A percentile compares a stretch with the other conserved stretches of the same genome.
These are phyloP conservation scores for Sphagnum contortum DNA, from an alignment of 225 moss, liverwort and hornwort genomes.

Conservation along the genomic window DNA sequence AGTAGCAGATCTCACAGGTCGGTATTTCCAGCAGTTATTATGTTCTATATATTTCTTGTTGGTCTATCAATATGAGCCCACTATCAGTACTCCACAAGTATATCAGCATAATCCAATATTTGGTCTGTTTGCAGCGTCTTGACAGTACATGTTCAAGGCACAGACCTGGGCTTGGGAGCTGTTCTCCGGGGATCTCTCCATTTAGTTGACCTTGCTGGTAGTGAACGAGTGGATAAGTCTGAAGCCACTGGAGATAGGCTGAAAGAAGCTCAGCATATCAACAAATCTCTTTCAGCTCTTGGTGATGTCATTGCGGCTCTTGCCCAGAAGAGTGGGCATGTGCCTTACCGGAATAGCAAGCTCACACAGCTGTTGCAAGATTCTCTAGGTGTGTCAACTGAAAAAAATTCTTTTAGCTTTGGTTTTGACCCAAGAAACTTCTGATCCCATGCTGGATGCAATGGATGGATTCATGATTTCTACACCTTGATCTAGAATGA, in stretches of 20 bases:
- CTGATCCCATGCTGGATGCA: no score
- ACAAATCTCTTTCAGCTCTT: conserved; percentile 87
- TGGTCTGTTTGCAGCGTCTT: conserved; percentile 42
- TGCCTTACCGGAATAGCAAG: conserved; percentile 92
- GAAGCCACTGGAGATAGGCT: conserved; percentile 90
- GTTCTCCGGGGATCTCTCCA: conserved; percentile 81
- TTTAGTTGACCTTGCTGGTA: conserved; percentile 90
- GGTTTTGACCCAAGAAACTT: no score
- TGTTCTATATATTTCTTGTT: no score
- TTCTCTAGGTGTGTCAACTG: conserved; percentile 45
- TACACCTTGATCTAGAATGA: no score
- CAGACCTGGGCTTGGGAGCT: conserved; percentile 65
- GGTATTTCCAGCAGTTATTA: no score
- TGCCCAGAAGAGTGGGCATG: conserved; percentile 80
- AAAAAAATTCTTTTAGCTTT: no score
- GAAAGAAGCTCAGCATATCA: conserved; percentile 96
- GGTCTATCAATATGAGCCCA: no score
- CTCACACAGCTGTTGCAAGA: conserved; percentile 87
- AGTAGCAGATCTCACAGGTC: conserved; percentile 94
- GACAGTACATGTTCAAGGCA: conserved; percentile 89
- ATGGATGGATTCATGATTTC: no score
- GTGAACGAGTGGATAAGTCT: conserved; percentile 86
- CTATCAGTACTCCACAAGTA: no score
- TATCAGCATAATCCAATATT: background rate
- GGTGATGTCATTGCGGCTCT: conserved; percentile 91